Conservation (phyloP, 768 basidiomycete species). For the Holtermanniella nyarrowii region DNA sequence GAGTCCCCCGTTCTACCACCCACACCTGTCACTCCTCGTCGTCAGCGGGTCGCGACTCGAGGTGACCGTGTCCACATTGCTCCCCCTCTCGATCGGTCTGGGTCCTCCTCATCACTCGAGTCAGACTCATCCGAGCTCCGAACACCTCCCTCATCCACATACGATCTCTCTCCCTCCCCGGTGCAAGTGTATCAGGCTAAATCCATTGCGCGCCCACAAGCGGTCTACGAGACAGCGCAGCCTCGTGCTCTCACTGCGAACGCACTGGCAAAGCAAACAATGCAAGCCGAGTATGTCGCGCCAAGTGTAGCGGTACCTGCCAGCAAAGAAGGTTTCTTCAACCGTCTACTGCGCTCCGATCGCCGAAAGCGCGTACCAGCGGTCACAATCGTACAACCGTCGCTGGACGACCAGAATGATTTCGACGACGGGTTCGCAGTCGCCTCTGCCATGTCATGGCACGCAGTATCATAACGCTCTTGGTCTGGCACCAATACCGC, state of each 20-base stretch:
- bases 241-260: background rate
- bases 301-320: constrained; percentile 1
- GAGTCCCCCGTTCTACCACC: constrained; percentile 28
- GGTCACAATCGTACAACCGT: background rate
- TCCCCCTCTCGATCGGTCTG: constrained; percentile 38
- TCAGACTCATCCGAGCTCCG: constrained; percentile 28
- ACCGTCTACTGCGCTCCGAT: constrained; percentile 16
- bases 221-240: background rate
- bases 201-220: background rate
- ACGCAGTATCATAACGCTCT: constrained; percentile 2
- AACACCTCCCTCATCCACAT: constrained; percentile 12
- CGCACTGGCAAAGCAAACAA: background rate
- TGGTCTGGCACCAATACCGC: background rate
- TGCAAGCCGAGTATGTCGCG: background rate
- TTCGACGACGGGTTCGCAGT: constrained; percentile 23
- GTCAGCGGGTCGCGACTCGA: constrained; percentile 22
- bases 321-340: constrained; percentile 17
- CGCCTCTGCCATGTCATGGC: constrained; percentile 20
- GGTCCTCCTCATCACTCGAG: constrained; percentile 38
- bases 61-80: constrained; percentile 24
- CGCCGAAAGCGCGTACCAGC: constrained; percentile 1
- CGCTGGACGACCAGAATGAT: constrained; percentile 4
- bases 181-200: background rate
- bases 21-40: constrained; percentile 18
- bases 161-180: constrained; percentile 8